These are phyloP conservation scores for Pseudevernia furfuracea DNA, from an alignment of 495 filamentous ascomycete genomes.

Conservation along the genomic window DNA sequence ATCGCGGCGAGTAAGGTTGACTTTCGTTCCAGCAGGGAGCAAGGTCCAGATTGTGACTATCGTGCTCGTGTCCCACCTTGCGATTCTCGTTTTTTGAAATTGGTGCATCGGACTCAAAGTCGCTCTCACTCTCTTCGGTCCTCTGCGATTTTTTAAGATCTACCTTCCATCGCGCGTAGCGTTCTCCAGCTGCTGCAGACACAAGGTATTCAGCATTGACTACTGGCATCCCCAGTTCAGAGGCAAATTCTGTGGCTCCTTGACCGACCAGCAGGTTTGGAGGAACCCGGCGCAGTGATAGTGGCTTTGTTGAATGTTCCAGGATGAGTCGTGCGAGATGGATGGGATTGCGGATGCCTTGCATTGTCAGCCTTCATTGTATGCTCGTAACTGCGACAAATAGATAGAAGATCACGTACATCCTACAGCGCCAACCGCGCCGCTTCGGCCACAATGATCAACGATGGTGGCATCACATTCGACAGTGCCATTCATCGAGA, in stretches of 20 bases:
- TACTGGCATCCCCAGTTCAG: slow-evolving; percentile 60
- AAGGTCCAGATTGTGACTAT: slow-evolving; percentile 36
- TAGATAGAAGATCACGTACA: slow-evolving; percentile 49
- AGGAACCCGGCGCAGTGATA: slow-evolving; percentile 79
- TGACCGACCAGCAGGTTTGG: slow-evolving; percentile 83
- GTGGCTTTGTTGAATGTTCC: slow-evolving; percentile 58
- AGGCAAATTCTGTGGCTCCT: slow-evolving; percentile 79
- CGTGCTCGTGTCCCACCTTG: not conserved
- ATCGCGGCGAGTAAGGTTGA: slow-evolving; percentile 44
- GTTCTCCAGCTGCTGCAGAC: slow-evolving; percentile 61
- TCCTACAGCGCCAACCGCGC: slow-evolving; percentile 81
- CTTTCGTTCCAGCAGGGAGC: slow-evolving; percentile 55
- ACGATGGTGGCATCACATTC: slow-evolving; percentile 92
- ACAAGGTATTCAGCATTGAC: slow-evolving; percentile 65
- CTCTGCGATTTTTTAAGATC: slow-evolving; percentile 58
- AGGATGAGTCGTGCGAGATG: slow-evolving; percentile 75
- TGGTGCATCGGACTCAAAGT: slow-evolving; percentile 10
- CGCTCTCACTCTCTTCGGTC: slow-evolving; percentile 15
- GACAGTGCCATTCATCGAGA: slow-evolving; percentile 81
- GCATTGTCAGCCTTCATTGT: slow-evolving; percentile 11
- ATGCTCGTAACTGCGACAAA: not conserved
- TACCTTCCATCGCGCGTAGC: slow-evolving; percentile 67
- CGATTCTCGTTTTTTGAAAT: slow-evolving; percentile 6
- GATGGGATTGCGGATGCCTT: slow-evolving; percentile 90
- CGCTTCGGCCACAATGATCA: slow-evolving; percentile 83